Evolutionary conservation across 805 yeast species (phyloP).

Genomic region (Pichia cabralensis): DNA sequence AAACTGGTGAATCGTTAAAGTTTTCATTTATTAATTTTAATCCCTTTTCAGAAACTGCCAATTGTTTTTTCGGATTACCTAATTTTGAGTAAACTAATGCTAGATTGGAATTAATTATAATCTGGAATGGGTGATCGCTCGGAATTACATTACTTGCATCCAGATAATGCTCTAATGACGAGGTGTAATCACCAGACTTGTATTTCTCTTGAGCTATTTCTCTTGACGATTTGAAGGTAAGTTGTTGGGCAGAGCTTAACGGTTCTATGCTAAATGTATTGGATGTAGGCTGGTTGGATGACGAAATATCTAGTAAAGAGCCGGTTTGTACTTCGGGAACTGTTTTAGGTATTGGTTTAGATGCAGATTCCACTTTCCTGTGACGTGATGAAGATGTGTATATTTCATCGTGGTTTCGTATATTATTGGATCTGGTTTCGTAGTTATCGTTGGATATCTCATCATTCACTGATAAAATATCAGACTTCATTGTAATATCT

Average conservation of each 20-base stretch:
- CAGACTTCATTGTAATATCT: background rate
- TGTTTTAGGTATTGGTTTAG: background rate
- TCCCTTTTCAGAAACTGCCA: conserved; percentile 38
- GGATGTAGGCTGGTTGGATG: too few relatives aligned
- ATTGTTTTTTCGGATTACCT: conserved; percentile 56
- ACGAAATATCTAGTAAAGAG: background rate
- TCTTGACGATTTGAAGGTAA: conserved; percentile 38
- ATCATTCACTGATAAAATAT: background rate
- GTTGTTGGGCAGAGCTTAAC: conserved; percentile 15
- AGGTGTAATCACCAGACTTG: conserved; percentile 72
- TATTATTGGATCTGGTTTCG: background rate
- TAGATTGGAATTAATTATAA: conserved; percentile 68
- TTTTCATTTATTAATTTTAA: conserved; percentile 28
- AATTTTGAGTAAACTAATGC: conserved; percentile 55
- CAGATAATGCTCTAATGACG: conserved; percentile 53
- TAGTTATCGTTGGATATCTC: background rate
- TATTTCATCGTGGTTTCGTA: conserved; percentile 10
- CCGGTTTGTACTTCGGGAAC: too few relatives aligned
- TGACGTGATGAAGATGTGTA: conserved; percentile 15
- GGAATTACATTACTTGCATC: conserved; percentile 45
- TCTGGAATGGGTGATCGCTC: conserved; percentile 47
- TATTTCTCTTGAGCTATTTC: conserved; percentile 53
- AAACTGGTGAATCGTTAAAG: conserved; percentile 12
- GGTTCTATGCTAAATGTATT: conserved; percentile 13
- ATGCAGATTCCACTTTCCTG: background rate